Base-by-base conservation (phyloP, 768 basidiomycete genomes). In the Boletus bicolor region DNA sequence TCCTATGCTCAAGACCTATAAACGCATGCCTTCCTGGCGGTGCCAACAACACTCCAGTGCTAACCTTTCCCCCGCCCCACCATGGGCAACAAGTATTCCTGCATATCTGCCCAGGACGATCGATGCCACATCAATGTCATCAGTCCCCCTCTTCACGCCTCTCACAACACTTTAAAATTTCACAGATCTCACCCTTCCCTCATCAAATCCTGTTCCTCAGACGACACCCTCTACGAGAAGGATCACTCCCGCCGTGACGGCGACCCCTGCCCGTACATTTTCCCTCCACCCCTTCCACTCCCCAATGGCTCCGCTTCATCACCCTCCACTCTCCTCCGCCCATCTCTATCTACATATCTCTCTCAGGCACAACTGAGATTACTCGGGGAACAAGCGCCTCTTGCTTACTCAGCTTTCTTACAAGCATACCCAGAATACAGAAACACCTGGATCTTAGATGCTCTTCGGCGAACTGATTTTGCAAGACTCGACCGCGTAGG, bases 361-460 rank as follows among this genome's bases (percentile, higher is more conserved):
- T 67, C 58, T 54, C 74, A 50, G 48, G 65, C 51, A 26, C 63
- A 60, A 58, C 56, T 54, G 11, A 49, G 21, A 39, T 59, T 57
- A 2, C 63, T 66, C 36, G 62, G 75, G 4, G 71, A 73, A 53
- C 74, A 75, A 53, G 74, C 75, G 7, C 68, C 72, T 26, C 60
- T 62, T 34, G 78, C 81, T 19, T 84, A 82, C 66, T 67, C 73
- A 19, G 66, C 68, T 17, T 89, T 86, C 70, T 72, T 82, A 38
- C 61, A 54, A 46, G 19, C 57, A 0, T 76, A 72, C 51, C 77
- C 75, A 69, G 85, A 87, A 68, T 90, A 87, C 60, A 77, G 78
- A 46, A 75, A 75, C 15, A 89, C 87, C 7, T 86, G 86, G 83
- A 85, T 85, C 54, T 67, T 90, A 52, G 88, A 90, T 63, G 77